These are phyloP conservation scores for Tricholoma saponaceum DNA, from an alignment of 768 basidiomycete genomes.

Conservation along the genomic window DNA sequence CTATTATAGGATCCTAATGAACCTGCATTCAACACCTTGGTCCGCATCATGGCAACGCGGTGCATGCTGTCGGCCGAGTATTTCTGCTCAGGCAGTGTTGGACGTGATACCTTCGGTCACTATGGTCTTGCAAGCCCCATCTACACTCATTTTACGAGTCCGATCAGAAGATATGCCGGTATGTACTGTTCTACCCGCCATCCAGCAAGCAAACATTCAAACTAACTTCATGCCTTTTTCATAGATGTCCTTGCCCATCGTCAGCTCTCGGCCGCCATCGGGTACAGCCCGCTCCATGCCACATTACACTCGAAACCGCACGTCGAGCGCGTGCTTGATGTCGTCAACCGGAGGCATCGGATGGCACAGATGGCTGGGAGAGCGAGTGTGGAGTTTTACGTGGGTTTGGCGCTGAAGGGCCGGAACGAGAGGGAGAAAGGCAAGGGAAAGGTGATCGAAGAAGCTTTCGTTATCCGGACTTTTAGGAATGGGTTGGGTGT, in stretches of 20 bases:
- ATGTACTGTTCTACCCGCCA: slow-evolving; percentile 15
- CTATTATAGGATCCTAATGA: slow-evolving; percentile 64
- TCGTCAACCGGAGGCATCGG: slow-evolving; percentile 88
- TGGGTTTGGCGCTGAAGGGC: slow-evolving; percentile 84
- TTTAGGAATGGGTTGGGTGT: slow-evolving; percentile 97
- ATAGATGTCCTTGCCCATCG: slow-evolving; percentile 91
- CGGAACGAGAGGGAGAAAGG: slow-evolving; percentile 44
- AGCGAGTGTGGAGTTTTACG: slow-evolving; percentile 97
- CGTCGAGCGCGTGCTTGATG: slow-evolving; percentile 81
- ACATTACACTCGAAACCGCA: slow-evolving; percentile 84
- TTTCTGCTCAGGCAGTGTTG: slow-evolving; percentile 93
- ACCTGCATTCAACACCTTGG: slow-evolving; percentile 94
- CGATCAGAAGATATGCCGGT: slow-evolving; percentile 95
- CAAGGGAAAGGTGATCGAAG: slow-evolving; percentile 53
- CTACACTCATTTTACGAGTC: slow-evolving; percentile 98
- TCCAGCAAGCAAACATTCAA: background rate
- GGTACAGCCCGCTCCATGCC: slow-evolving; percentile 76
- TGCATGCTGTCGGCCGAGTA: slow-evolving; percentile 99
- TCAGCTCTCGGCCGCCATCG: slow-evolving; percentile 88
- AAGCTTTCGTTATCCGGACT: slow-evolving; percentile 89
- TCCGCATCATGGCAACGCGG: slow-evolving; percentile 97
- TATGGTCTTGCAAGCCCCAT: slow-evolving; percentile 97
- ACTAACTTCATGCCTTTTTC: background rate
- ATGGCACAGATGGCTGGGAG: slow-evolving; percentile 98
- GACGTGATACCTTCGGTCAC: slow-evolving; percentile 89